phyloP scores from a whole-genome alignment of 78 protist genomes.

The Pigoraptor vietnamica region DNA sequence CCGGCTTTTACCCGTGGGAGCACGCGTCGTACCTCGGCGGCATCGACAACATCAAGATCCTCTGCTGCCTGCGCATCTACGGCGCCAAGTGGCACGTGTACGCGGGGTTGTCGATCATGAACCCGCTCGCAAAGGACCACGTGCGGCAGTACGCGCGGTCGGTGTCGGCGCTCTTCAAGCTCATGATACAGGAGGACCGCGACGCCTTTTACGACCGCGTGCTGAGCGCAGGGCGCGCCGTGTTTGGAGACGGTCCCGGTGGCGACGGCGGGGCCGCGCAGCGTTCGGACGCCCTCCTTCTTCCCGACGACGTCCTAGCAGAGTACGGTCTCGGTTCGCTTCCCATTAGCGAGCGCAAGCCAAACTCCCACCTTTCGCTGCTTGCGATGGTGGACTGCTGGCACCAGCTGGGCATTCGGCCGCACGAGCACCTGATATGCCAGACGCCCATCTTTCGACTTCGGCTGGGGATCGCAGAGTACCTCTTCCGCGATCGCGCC shows the following conservation, averaged over 20 bases:
- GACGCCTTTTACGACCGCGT: constrained; percentile 1
- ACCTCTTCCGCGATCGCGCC: constrained; percentile 13
- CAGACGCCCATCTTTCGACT: constrained; percentile 53
- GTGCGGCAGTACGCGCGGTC: constrained; percentile 29
- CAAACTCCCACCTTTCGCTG: constrained; percentile 29
- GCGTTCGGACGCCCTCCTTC: not conserved
- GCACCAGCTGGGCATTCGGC: constrained; percentile 21
- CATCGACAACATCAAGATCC: constrained; percentile 38
- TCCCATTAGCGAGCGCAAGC: not conserved
- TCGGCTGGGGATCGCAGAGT: constrained; percentile 52
- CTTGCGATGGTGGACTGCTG: constrained; percentile 49
- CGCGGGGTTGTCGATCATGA: constrained; percentile 30
- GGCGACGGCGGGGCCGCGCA: not conserved
- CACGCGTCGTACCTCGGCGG: constrained; percentile 24
- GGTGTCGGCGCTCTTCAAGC: constrained; percentile 13
- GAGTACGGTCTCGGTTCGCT: constrained; percentile 24
- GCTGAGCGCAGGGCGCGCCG: not conserved
- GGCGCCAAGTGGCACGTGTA: constrained; percentile 29
- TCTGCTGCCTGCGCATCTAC: constrained; percentile 24
- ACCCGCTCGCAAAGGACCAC: constrained; percentile 28
- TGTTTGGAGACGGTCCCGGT: not conserved
- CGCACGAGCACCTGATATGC: constrained; percentile 30
- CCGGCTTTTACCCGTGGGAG: constrained; percentile 42
- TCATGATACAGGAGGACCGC: constrained; percentile 23
- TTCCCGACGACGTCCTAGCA: constrained; percentile 20